Base-by-base conservation (phyloP, 2,329 filamentous ascomycete species). In the Fusarium scirpi region DNA sequence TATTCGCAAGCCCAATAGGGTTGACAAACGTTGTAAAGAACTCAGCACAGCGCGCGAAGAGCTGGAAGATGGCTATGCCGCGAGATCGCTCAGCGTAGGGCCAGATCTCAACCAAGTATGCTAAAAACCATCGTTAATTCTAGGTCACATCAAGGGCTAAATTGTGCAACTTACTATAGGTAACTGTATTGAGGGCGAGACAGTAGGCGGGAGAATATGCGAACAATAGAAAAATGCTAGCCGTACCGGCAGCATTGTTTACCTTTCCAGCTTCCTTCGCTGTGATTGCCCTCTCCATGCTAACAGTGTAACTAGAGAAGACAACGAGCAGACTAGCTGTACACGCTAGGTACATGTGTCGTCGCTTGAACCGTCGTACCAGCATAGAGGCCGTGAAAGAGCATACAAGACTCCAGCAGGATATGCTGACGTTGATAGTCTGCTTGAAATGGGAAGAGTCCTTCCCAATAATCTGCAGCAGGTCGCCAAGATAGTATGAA, bases 401-500 rank as follows among this genome's bases (percentile, higher is more conserved):
- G 11, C 47, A 49, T 24, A 49, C 29, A 24, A 49, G 47, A 25
- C 47, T 49, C 47, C 47, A 49, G 20, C 47, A 49, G 6, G 47
- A 18, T 12, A 49, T 13, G 29, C 47, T 49, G 8, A 49, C 29
- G 1, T 49, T 49, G 3, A 49, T 34, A 10, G 47, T 49, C 30
- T 49, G 47, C 16, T 49, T 49, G 20, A 49, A 49, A n/a, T 24
- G 9, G 16, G 47, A 49, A 0, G 47, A 34, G 1, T 49, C 47
- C 20, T 49, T 72, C 1, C 70, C 69, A 3, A 72, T 65, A 8
- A 58, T 70, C 1, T 60, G 54, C 76, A 83, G 51, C 69, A 72
- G 68, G 40, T 72, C 68, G 15, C 63, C 65, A 1, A 72, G 41
- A 22, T 65, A 72, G 20, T 78, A 79, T 2, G 70, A 77, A 15